These are phyloP conservation scores for Phellopilus nigrolimitatus DNA, from an alignment of 1,284 basidiomycete genomes.

Conservation along the genomic window DNA sequence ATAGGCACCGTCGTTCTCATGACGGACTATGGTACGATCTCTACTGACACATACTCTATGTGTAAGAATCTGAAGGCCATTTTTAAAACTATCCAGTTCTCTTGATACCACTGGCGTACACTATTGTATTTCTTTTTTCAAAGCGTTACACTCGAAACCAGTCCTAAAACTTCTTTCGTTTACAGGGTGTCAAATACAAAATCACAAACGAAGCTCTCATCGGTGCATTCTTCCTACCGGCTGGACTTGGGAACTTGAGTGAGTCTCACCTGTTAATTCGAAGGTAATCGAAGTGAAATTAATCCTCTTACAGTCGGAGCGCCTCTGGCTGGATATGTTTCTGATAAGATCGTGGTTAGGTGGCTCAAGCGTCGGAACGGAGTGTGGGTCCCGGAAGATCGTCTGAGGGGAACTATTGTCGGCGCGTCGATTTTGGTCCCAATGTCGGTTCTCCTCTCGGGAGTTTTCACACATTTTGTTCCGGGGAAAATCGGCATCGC, in stretches of 20 bases:
- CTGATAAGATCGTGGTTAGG: conserved; percentile 43
- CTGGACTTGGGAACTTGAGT: conserved; percentile 59
- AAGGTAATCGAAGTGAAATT: no score
- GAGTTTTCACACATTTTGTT: conserved; percentile 35
- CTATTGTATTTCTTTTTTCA: conserved; percentile 30
- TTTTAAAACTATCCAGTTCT: conserved; percentile 33
- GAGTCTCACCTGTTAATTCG: conserved; percentile 14
- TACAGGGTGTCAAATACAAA: conserved; percentile 50
- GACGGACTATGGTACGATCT: conserved; percentile 40
- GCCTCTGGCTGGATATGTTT: conserved; percentile 45
- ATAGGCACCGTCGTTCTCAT: conserved; percentile 35
- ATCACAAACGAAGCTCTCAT: conserved; percentile 56
- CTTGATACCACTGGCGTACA: conserved; percentile 36
- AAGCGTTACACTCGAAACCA: neutral
- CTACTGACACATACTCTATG: neutral
- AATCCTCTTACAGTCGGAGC: conserved; percentile 56
- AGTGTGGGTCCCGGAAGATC: conserved; percentile 54
- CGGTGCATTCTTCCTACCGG: conserved; percentile 56
- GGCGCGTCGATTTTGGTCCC: conserved; percentile 45
- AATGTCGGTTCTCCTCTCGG: conserved; percentile 33
- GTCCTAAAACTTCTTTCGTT: neutral
- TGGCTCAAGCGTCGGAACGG: conserved; percentile 47
- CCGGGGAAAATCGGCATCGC: conserved; percentile 36
- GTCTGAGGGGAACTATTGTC: conserved; percentile 45
- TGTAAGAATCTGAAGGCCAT: neutral